Evolutionary conservation across 2,329 filamentous ascomycete species (phyloP).

Genomic region (Ophiostoma tasmaniense): DNA sequence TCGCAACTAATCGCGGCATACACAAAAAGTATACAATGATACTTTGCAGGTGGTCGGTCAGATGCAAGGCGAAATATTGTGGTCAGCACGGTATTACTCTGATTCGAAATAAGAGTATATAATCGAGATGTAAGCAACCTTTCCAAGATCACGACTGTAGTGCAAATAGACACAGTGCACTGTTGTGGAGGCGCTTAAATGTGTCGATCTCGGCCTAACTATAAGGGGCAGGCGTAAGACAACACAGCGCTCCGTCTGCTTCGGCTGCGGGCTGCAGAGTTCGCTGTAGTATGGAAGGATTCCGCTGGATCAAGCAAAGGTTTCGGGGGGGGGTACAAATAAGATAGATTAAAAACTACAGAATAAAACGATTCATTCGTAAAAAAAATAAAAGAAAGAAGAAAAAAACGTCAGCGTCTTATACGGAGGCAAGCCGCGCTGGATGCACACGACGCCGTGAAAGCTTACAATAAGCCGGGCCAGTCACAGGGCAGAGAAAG

Average conservation of each 20-base stretch:
- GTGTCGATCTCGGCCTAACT: neutral
- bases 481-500: neutral
- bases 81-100: neutral
- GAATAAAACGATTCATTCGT: neutral
- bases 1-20: too few species aligned
- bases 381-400: neutral
- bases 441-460: neutral
- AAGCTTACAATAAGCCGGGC: neutral
- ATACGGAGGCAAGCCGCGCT: neutral
- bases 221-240: neutral
- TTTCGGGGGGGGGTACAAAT: too few species aligned
- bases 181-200: neutral
- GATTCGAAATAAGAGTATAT: neutral
- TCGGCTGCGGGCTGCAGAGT: neutral
- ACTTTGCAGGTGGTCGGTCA: too few species aligned
- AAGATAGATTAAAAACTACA: neutral
- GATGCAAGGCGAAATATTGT: neutral
- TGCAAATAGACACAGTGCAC: neutral
- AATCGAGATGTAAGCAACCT: neutral
- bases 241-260: neutral
- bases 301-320: neutral
- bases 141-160: neutral
- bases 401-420: neutral
- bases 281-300: neutral
- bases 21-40: too few species aligned